Base-by-base conservation (phyloP, 2,329 filamentous ascomycete species). In the Didymella pomorum region DNA sequence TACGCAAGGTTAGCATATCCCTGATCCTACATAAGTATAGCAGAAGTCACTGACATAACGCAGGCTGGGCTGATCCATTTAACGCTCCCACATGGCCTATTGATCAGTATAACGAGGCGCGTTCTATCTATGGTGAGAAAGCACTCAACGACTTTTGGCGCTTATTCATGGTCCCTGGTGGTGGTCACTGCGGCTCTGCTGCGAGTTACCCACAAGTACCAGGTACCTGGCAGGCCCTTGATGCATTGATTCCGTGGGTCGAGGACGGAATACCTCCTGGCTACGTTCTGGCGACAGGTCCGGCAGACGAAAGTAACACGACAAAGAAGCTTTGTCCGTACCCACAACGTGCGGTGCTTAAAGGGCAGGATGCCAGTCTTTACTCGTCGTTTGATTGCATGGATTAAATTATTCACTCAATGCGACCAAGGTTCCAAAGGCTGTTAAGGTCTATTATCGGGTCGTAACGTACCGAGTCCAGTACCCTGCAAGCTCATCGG, bases 91-190 rank as follows among this genome's bases (percentile, higher is more conserved):
- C 21, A 9, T 50, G 47, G 47, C 47, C 47, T 4, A 50, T 50
- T 10, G 47, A 50, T n/a, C 47, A 50, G 25, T 23, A 41, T n/a
- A 16, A 39, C 16, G 23, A 28, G 25, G 47, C 47, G 4, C 28
- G 35, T 21, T 16, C 21, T 11, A 29, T 50, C 7, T 50, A 41
- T 23, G 47, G 47, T 11, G n/a, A 28, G 10, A 14, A 50, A 21
- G 14, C 25, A 16, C 47, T 41, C 33, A 29, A 50, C n/a, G 33
- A 28, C 3, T 50, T 50, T 10, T 50, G 47, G 35, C 47, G 47
- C 10, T 25, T 50, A 14, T 50, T 41, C 23, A 50, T 50, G 47
- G 47, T 41, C 16, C 47, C 47, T 14, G 47, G 47, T n/a, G 47
- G 47, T 20, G 47, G 47, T 8, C 47, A 50, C n/a, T 50, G 47